Evolutionary conservation across 1,284 basidiomycete species (phyloP), one percentile per base, ranked within the genome.

Genomic region (Papiliotrema laurentii): DNA sequence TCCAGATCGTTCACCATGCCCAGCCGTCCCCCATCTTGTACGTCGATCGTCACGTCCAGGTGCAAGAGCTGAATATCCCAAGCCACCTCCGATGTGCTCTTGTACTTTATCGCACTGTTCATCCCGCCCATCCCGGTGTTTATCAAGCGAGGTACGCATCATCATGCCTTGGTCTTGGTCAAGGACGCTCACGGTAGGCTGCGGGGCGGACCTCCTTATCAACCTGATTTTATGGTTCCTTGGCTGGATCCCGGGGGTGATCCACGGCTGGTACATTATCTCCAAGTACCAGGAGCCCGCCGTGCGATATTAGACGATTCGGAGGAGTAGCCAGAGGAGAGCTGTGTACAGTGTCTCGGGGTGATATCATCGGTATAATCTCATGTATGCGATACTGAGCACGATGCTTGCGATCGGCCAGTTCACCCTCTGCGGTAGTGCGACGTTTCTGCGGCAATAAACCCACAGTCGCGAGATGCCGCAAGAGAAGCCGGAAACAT

Each of bases 191-290:
- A 7, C 21, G 33, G n/a, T 21, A 48, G 47, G 47, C 11, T 55
- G 55, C 36, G 49, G 35, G 1, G 49, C 47, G 0, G 55, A 59
- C 21, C 3, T 59, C 25, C 25, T 45, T 34, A 61, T 61, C 28
- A 61, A 61, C 34, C 45, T 57, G 21, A 49, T 59, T 6, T 43
- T 61, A 1, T 59, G 55, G 53, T 49, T 61, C 19, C 49, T 61
- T 30, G 40, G 40, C 26, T 42, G 40, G 40, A 42, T 42, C 35
- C 35, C 21, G 51, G 57, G 59, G 42, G 55, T 56, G 13, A n/a
- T 59, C 18, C 60, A 61, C 35, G 57, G 57, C 26, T 61, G 60
- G 60, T 61, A 50, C 49, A 53, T 61, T 40, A 61, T 61, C 36
- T 46, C 49, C 45, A 59, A 57, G 43, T 49, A 59, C 48, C 57